Evolutionary conservation across 169 alveolate species (phyloP).

Genomic region (Plasmodium chabaudi): DNA sequence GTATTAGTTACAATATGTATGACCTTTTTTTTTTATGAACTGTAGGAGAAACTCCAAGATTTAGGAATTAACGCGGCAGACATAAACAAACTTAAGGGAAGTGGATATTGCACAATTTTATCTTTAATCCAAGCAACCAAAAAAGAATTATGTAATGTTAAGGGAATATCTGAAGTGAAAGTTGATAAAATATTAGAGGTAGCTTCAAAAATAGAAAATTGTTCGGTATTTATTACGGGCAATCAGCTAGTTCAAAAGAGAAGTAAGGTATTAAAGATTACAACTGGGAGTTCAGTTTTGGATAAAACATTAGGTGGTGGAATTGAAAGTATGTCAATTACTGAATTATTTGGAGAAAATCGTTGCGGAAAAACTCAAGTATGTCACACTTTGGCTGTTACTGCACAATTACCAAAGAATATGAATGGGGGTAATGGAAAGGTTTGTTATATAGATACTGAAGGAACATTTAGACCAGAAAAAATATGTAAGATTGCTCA

Average conservation of each 20-base stretch:
- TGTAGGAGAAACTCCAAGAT: conserved; percentile 88
- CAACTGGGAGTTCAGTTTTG: conserved; percentile 85
- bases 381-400: conserved; percentile 94
- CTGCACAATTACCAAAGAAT: conserved; percentile 94
- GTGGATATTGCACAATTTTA: conserved; percentile 93
- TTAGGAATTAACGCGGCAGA: conserved; percentile 94
- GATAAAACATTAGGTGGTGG: conserved; percentile 97
- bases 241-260: conserved; percentile 63
- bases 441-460: conserved; percentile 98
- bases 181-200: conserved; percentile 94
- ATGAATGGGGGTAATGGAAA: conserved; percentile 94
- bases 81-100: conserved; percentile 91
- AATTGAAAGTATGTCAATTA: conserved; percentile 93
- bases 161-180: conserved; percentile 96
- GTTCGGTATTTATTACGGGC: conserved; percentile 77
- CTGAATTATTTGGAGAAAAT: conserved; percentile 98
- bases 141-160: conserved; percentile 83
- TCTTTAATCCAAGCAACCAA: conserved; percentile 90
- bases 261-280: conserved; percentile 59
- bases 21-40: neutral
- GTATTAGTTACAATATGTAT: neutral
- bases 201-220: conserved; percentile 84
- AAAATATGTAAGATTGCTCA: conserved; percentile 92
- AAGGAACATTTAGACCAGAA: conserved; percentile 99
- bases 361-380: conserved; percentile 97